Evolutionary conservation across 495 filamentous ascomycete genomes (phyloP), one percentile per base, ranked within the genome.

Genomic region (Penicillium parvum): DNA sequence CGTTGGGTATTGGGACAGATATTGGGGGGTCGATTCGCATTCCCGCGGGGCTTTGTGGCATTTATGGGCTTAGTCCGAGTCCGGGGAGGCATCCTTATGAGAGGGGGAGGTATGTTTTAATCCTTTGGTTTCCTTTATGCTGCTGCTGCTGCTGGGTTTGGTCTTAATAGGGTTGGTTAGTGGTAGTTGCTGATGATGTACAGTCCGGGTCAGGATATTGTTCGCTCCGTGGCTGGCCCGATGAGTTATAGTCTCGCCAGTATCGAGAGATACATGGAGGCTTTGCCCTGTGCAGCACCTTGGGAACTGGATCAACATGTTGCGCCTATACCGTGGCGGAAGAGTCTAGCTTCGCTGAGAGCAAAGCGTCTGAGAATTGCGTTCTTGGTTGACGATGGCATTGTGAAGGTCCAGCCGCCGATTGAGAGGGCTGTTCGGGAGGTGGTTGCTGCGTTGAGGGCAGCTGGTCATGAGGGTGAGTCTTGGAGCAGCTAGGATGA

Each of bases 1-100:
- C 73, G 20, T 59, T 86, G 0, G 84, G 84, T 0, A 78, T 88
- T 29, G 84, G 83, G 0, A 82, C 79, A 1, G 84, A 88, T 52
- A 75, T 88, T 32, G 84, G 71, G 23, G 83, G 83, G 4, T 84
- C 78, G 3, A 83, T 87, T 45, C 69, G 82, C 0, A 71, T 70
- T 22, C 86, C 85, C 0, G 82, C 85, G 0, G 76, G 75, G 15
- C 71, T 79, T 38, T 74, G 79, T 45, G 83, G 79, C 3, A 35
- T 89, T 1, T 88, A 77, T 60, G 82, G 81, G 0, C 61, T 86
- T 32, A 78, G 77, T 46, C 84, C 85, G 1, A 85, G 75, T 1
- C 63, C 66, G 4, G 70, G 66, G 8, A 68, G 83, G 17, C 61
- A 86, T 4, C 84, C 85, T 1, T 65, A 67, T 26, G 58, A 67